A percentile compares a stretch with the other conserved stretches of the same genome.
These are phyloP conservation scores for Jackrogersella multiformis DNA, from an alignment of 495 filamentous ascomycete species.

Conservation along the genomic window DNA sequence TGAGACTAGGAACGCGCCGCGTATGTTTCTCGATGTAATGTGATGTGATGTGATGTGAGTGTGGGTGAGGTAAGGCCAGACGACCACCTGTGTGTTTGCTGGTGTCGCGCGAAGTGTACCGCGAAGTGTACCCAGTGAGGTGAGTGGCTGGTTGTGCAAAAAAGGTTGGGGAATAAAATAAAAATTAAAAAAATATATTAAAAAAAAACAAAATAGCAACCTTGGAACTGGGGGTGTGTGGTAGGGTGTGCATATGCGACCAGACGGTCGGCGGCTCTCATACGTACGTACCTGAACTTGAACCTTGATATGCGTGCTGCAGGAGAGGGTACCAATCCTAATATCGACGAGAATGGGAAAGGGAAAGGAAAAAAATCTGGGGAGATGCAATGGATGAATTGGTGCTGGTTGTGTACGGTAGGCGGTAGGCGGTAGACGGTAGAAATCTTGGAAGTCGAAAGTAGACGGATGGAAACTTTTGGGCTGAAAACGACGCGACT, in stretches of 20 bases:
- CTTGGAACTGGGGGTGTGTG: constrained; percentile 25
- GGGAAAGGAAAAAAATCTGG: constrained; percentile 37
- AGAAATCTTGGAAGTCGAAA: not conserved
- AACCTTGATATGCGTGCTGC: constrained; percentile 34
- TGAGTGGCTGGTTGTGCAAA: constrained; percentile 14
- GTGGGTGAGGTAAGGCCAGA: constrained; percentile 13
- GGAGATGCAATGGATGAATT: constrained; percentile 34
- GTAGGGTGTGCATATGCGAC: constrained; percentile 39
- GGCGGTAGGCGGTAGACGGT: constrained; percentile 15
- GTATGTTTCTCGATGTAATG: constrained; percentile 2
- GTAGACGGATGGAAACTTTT: constrained; percentile 24
- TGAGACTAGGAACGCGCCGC: constrained; percentile 11
- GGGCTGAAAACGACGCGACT: constrained; percentile 37
- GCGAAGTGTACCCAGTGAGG: not conserved
- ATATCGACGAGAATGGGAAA: constrained; percentile 42
- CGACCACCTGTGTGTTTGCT: constrained; percentile 23
- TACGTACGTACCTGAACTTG: constrained; percentile 43
- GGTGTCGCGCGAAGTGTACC: constrained; percentile 35
- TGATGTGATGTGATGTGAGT: not conserved
- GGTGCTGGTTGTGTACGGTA: constrained; percentile 17
- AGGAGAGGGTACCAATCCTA: constrained; percentile 40
- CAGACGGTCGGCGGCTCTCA: constrained; percentile 39
- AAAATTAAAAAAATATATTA: constrained; percentile 11
- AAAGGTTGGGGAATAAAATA: constrained; percentile 24
- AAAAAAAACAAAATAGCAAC: constrained; percentile 21